Percentiles rank a stretch among this genome's conserved stretches.
phyloP scores from a whole-genome alignment of 2,329 filamentous ascomycete species.

The Penicillium paneum region DNA sequence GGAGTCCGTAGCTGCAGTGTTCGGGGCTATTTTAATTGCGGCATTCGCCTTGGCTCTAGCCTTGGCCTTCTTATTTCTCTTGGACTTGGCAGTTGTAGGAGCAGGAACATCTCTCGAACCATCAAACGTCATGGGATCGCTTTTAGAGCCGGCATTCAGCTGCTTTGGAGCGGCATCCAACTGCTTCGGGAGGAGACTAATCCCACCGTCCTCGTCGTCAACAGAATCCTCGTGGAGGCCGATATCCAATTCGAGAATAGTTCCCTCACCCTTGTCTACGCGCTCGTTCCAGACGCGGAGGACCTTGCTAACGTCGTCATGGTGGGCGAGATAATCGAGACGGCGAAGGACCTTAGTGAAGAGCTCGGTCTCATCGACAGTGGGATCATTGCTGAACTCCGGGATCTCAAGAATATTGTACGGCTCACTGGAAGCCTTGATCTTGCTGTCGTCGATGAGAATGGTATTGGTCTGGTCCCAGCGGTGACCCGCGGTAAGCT shows the following conservation, averaged over 20 bases:
- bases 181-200: slow-evolving; percentile 5
- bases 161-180: neutral
- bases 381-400: slow-evolving; percentile 60
- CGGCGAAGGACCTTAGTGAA: slow-evolving; percentile 53
- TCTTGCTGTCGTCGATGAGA: slow-evolving; percentile 76
- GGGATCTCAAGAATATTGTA: slow-evolving; percentile 77
- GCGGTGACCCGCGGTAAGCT: slow-evolving; percentile 46
- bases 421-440: slow-evolving; percentile 81
- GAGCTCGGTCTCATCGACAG: slow-evolving; percentile 43
- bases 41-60: neutral
- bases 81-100: neutral
- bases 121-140: neutral
- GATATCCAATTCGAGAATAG: slow-evolving; percentile 25
- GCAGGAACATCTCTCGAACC: neutral
- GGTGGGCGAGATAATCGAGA: slow-evolving; percentile 50
- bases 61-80: slow-evolving; percentile 2
- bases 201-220: slow-evolving; percentile 17
- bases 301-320: slow-evolving; percentile 48
- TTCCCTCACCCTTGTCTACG: slow-evolving; percentile 6
- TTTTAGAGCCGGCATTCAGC: neutral
- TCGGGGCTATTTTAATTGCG: neutral
- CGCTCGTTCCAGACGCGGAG: slow-evolving; percentile 36
- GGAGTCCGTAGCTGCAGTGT: neutral
- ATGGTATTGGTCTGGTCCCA: slow-evolving; percentile 88
- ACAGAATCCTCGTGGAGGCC: slow-evolving; percentile 1